Conservation (phyloP, 2,329 filamentous ascomycete genomes). For the Clonostachys rosea region DNA sequence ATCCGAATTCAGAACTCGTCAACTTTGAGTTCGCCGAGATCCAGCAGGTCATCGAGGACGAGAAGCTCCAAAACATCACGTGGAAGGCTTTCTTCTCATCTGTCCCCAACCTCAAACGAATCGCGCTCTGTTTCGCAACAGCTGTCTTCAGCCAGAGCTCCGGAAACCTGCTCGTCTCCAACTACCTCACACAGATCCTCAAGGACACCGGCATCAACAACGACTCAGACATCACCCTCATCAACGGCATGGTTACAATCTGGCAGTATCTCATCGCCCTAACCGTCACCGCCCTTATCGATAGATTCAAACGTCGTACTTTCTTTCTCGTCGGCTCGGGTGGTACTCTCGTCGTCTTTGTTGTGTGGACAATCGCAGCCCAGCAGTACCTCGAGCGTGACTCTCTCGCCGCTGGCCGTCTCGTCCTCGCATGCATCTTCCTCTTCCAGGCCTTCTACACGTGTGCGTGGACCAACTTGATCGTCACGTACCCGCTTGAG, state of each 20-base stretch:
- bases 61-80: slow-evolving; percentile 32
- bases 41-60: slow-evolving; percentile 36
- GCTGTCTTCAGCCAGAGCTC: slow-evolving; percentile 33
- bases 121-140: slow-evolving; percentile 30
- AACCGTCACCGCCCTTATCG: slow-evolving; percentile 24
- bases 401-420: slow-evolving; percentile 20
- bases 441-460: slow-evolving; percentile 34
- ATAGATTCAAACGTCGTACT: slow-evolving; percentile 26
- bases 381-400: slow-evolving; percentile 26
- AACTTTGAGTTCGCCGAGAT: slow-evolving; percentile 44
- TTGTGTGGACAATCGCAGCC: slow-evolving; percentile 31
- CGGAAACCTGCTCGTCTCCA: slow-evolving; percentile 34
- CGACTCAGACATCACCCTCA: slow-evolving; percentile 29
- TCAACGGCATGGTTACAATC: slow-evolving; percentile 33
- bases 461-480: slow-evolving; percentile 34
- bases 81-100: slow-evolving; percentile 36
- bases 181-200: slow-evolving; percentile 31
- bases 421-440: slow-evolving; percentile 35
- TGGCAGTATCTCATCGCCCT: slow-evolving; percentile 37
- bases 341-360: slow-evolving; percentile 29
- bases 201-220: slow-evolving; percentile 29
- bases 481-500: slow-evolving; percentile 36
- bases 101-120: slow-evolving; percentile 28
- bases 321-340: slow-evolving; percentile 31
- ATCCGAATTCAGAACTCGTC: slow-evolving; percentile 36